Base-by-base conservation (phyloP, 257 asterid genomes). In the Thymus mandschuricus region DNA sequence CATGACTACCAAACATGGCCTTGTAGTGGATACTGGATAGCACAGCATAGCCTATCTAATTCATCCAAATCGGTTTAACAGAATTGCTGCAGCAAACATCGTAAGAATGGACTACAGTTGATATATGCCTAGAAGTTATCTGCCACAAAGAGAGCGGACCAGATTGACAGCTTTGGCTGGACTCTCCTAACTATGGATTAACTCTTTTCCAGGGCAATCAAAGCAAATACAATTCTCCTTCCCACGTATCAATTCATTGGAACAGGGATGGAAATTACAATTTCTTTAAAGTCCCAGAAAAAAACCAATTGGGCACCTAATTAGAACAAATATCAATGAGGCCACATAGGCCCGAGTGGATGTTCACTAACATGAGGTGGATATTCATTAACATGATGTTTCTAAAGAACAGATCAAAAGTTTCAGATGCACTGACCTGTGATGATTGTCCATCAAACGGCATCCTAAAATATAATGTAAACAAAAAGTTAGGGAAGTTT, bases 391-490 rank as follows among this genome's bases (percentile, higher is more conserved):
- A 41, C 52, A 69, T 51, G 74, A 5, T 3, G 38, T 15, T 65
- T 43, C 35, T 28, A 44, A 31, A 48, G 66, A 72, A 40, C 11
- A 48, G 64, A 34, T 43, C 52, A 72, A n/a, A 43, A 51, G 73
- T 44, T 66, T 60, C 60, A 31, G 50, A 64, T 28, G 78, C 60
- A 72, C 91, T 64, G 61, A 89, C 99, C 99, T 94, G 86, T 12
- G 96, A 83, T 68, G 83, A 71, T 66, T 86, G 86, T 66, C 83
- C 68, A 55, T 83, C 87, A 43, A 82, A 81, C 27, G 90, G 96
- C 81, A 88, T 69, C 91, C 99, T 94, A 85, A 70, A 75, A 80
- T 68, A 75, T 61, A 79, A 80, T 29, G 60, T 40, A 75, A 77
- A 48, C 34, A 10, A 79, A 62, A 76, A 4, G 67, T 76, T 81